These are phyloP conservation scores for Sorghum bicolor DNA, from an alignment of 176 grass and related monocot genomes.

Conservation along the genomic window Sorghum_bicolor_NCBIv3 NC_012878.2:51953001-51953500, in stretches of 20 bases:
- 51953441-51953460: not conserved
- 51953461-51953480: not conserved
- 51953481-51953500: not conserved
- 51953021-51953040: slow-evolving; percentile 47
- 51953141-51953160: slow-evolving; percentile 86
- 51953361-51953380: not conserved
- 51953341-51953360: slow-evolving; percentile 77
- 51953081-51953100: slow-evolving; percentile 97
- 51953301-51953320: slow-evolving; percentile 91
- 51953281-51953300: slow-evolving; percentile 87
- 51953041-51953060: slow-evolving; percentile 87
- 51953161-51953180: slow-evolving; percentile 87
- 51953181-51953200: slow-evolving; percentile 89
- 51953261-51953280: slow-evolving; percentile 80
- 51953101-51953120: slow-evolving; percentile 83
- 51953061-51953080: slow-evolving; percentile 98
- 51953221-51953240: slow-evolving; percentile 87
- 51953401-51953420: not conserved
- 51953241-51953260: slow-evolving; percentile 92
- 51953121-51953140: slow-evolving; percentile 85
- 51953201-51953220: slow-evolving; percentile 68
- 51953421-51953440: not conserved
- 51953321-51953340: slow-evolving; percentile 97
- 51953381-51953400: not conserved
- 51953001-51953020: slow-evolving; percentile 41